Conservation (phyloP, 2,329 filamentous ascomycete species). For the Ceratocystis variospora region DNA sequence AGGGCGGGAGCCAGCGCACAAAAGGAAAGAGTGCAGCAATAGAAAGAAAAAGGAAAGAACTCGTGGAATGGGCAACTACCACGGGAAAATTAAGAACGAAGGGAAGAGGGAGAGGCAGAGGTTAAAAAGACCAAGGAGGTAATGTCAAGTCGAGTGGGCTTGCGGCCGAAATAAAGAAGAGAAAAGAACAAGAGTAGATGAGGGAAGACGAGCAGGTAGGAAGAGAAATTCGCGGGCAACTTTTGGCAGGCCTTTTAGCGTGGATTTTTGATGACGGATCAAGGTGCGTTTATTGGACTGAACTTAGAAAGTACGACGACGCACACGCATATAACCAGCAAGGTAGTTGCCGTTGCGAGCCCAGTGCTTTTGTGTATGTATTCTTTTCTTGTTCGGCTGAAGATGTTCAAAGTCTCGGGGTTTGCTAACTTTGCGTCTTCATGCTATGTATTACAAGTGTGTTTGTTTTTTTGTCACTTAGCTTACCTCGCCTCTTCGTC, state of each 20-base stretch:
- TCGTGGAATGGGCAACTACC: too few species aligned
- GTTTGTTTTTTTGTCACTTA: too few species aligned
- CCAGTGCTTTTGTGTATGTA: neutral
- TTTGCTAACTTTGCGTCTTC: neutral
- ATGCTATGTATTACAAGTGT: neutral
- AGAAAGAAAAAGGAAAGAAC: neutral
- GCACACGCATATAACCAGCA: neutral
- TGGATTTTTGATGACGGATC: neutral
- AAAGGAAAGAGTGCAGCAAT: neutral
- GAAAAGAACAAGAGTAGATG: neutral
- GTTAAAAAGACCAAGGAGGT: neutral
- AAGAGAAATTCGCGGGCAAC: conserved; percentile 1
- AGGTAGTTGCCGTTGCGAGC: conserved; percentile 8
- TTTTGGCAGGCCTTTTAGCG: conserved; percentile 4
- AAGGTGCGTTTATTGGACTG: conserved; percentile 7
- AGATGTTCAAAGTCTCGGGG: neutral
- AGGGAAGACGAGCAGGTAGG: neutral
- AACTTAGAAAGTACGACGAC: conserved; percentile 1
- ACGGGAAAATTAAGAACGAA: neutral
- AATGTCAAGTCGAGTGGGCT: neutral
- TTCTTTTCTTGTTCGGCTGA: neutral
- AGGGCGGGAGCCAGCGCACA: neutral
- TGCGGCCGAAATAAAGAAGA: conserved; percentile 1
- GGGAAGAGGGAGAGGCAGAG: neutral
- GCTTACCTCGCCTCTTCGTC: too few species aligned